Evolutionary conservation across 2,329 filamentous ascomycete species (phyloP).

Genomic region (Trichoderma sp.): DNA sequence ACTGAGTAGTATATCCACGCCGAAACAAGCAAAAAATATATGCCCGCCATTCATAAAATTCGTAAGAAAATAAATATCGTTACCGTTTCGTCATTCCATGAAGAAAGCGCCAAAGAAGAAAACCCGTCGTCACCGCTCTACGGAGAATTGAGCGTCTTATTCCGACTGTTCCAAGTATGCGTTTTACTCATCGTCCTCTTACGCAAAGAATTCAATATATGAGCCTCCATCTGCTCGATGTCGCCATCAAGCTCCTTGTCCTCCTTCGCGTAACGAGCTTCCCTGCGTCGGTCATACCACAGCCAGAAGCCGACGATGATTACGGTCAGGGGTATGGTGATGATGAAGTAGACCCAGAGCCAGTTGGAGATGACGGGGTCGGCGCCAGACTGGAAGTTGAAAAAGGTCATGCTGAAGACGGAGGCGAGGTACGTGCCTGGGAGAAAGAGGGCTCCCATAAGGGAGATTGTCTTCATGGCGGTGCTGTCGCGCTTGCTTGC

Average conservation of each 20-base stretch:
- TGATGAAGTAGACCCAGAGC: conserved; percentile 63
- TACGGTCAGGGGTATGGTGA: conserved; percentile 58
- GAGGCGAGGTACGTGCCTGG: conserved; percentile 63
- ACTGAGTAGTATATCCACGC: not conserved
- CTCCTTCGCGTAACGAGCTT: conserved; percentile 48
- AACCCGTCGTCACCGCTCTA: not conserved
- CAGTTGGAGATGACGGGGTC: conserved; percentile 47
- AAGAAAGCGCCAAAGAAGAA: conserved; percentile 25
- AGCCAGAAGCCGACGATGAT: conserved; percentile 56
- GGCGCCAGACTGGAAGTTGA: conserved; percentile 54
- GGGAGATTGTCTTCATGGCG: conserved; percentile 64
- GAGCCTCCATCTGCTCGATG: conserved; percentile 55
- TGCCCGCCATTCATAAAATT: not conserved
- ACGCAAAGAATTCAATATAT: conserved; percentile 56
- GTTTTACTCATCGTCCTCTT: conserved; percentile 57
- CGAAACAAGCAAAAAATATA: not conserved
- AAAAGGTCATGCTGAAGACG: conserved; percentile 66
- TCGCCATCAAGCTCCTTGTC: conserved; percentile 53
- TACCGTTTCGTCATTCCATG: conserved; percentile 18
- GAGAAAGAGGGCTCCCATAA: conserved; percentile 62
- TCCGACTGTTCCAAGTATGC: conserved; percentile 47
- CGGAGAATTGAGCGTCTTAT: not conserved
- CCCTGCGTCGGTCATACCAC: conserved; percentile 51
- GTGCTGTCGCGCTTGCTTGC: conserved; percentile 61
- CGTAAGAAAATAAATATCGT: not conserved